Percentiles rank a stretch among this genome's conserved stretches.
These are phyloP conservation scores for Amanita subjunquillea DNA, from an alignment of 768 basidiomycete genomes.

Conservation along the genomic window DNA sequence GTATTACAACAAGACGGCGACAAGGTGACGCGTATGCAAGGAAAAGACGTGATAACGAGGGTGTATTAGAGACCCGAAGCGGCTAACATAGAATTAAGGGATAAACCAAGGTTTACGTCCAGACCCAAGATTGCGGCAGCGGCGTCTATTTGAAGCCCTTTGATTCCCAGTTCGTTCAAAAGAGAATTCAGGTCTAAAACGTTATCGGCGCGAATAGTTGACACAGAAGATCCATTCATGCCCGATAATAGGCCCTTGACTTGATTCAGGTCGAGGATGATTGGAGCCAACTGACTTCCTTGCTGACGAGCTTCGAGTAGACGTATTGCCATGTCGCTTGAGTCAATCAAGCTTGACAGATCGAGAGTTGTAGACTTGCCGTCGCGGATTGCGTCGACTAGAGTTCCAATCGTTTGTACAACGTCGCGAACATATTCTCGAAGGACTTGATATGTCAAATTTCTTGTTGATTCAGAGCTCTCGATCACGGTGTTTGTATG, in stretches of 20 bases:
- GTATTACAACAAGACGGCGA: background rate
- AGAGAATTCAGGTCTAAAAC: background rate
- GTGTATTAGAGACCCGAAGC: background rate
- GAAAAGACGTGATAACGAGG: background rate
- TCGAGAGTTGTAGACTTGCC: constrained; percentile 5
- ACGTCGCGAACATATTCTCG: constrained; percentile 7
- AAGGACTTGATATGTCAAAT: background rate
- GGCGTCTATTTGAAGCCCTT: background rate
- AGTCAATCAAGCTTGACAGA: background rate
- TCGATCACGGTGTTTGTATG: constrained; percentile 2
- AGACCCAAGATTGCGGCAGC: background rate
- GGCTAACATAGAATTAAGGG: background rate
- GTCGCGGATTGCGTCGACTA: constrained; percentile 8
- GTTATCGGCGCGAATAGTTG: background rate
- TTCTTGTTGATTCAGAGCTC: background rate
- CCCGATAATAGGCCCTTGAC: background rate
- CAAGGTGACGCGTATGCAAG: background rate
- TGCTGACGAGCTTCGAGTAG: background rate
- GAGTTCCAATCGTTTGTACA: constrained; percentile 7
- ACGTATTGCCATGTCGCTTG: background rate
- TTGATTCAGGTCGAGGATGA: constrained; percentile 2
- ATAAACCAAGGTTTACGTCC: background rate
- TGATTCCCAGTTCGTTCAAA: background rate
- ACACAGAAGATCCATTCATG: background rate
- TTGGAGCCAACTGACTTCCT: background rate